Evolutionary conservation across 441 rosid genomes (phyloP), one percentile per base, ranked within the genome.

Genomic region (Populus hybrid): DNA sequence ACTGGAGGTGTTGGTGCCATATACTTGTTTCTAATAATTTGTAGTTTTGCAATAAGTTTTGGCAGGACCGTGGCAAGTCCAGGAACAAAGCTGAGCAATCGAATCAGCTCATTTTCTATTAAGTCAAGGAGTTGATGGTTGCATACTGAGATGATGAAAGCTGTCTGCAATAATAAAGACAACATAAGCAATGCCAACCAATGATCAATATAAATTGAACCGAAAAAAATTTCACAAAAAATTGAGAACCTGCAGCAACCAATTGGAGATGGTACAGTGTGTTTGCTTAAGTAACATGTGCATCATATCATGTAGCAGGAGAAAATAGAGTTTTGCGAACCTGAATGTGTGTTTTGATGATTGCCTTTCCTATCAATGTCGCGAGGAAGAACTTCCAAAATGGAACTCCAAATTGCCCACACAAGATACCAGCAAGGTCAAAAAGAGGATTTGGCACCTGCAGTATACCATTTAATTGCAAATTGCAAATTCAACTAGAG

Each of bases 361-460:
- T 78, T 20, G 99, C 99, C 86, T 95, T 95, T 66, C 99, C 99
- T 28, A 93, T 82, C 82, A 95, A 71, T 34, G 99, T 95, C 12
- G 98, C 89, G 5, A 93, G 79, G 76, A 93, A 93, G 80, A 95
- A 93, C 79, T 92, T 88, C 98, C 97, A 91, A 84, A 93, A 95
- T 14, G 96, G 92, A 77, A 92, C 77, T 75, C 97, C 99, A 75
- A 91, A 91, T 82, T 95, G 99, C 72, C 99, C 98, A 40, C 99
- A 95, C 99, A 95, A 88, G 67, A 95, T 95, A 77, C 99, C 99
- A 77, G 99, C 99, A 12, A 95, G 97, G 84, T 95, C 99, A 85
- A 95, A 95, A 70, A 93, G 85, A 77, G 98, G 99, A 89, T 95
- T 95, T 79, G 98, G 99, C 81, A 95, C 95, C 99, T 93, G 77